Percentiles rank a stretch among this genome's conserved stretches.
Evolutionary conservation across 1,284 basidiomycete species (phyloP).

Genomic region (Heterobasidion occidentale): DNA sequence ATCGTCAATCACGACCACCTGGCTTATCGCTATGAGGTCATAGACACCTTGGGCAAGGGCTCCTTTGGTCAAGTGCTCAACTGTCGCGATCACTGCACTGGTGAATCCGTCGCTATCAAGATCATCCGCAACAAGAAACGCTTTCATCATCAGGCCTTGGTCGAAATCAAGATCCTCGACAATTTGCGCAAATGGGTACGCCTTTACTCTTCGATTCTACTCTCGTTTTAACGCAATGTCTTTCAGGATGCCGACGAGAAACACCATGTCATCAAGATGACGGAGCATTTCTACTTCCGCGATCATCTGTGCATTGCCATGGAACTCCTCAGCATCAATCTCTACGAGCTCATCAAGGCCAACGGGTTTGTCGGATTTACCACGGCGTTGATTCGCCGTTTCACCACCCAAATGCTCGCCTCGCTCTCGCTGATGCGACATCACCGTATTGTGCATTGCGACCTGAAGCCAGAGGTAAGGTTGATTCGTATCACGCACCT

Average conservation of each 20-base stretch:
- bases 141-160: constrained; percentile 97
- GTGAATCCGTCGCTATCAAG: constrained; percentile 95
- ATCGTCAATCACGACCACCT: constrained; percentile 91
- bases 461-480: constrained; percentile 93
- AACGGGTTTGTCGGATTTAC: constrained; percentile 98
- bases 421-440: constrained; percentile 92
- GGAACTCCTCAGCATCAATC: constrained; percentile 95
- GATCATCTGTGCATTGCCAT: constrained; percentile 98
- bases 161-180: constrained; percentile 98
- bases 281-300: constrained; percentile 97
- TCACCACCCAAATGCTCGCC: constrained; percentile 92
- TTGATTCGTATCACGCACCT: constrained; percentile 30
- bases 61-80: constrained; percentile 98
- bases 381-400: constrained; percentile 89
- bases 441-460: constrained; percentile 98
- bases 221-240: constrained; percentile 5
- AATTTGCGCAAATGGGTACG: constrained; percentile 91
- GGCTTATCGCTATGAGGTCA: constrained; percentile 92
- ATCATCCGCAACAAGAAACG: constrained; percentile 99
- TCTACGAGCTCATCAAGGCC: constrained; percentile 99
- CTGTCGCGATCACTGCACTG: constrained; percentile 96
- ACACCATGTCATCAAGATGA: constrained; percentile 98
- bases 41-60: constrained; percentile 91
- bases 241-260: constrained; percentile 89
- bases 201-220: not conserved